Evolutionary conservation across 345 rosid species (phyloP).

Genomic region (Arabidopsis thaliana): DNA sequence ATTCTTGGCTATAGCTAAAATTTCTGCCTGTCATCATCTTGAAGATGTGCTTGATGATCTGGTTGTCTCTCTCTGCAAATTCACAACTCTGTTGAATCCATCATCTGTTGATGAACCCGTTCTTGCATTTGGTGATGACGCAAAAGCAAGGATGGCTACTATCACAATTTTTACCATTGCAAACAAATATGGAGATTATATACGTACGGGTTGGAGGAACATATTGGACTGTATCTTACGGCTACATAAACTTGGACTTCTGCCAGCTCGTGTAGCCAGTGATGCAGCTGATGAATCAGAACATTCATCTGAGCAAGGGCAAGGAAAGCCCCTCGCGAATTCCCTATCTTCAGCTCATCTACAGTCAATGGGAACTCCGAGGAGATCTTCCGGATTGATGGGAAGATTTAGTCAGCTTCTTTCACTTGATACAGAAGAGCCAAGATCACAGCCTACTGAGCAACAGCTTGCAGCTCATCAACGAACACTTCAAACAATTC

Average conservation of each 20-base stretch:
- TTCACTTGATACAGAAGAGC: conserved; percentile 98
- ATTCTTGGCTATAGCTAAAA: conserved; percentile 93
- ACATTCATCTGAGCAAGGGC: conserved; percentile 76
- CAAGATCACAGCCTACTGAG: conserved; percentile 95
- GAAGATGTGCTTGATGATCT: conserved; percentile 98
- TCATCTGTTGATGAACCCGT: conserved; percentile 91
- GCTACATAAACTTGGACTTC: conserved; percentile 96
- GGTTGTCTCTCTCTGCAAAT: conserved; percentile 92
- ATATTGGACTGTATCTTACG: conserved; percentile 93
- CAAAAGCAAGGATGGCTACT: conserved; percentile 96
- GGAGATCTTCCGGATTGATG: conserved; percentile 98
- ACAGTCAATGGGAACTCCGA: conserved; percentile 86
- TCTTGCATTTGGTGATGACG: conserved; percentile 92
- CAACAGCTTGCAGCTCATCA: conserved; percentile 99
- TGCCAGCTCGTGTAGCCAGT: conserved; percentile 97
- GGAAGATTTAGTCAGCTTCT: conserved; percentile 99
- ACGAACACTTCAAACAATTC: conserved; percentile 91
- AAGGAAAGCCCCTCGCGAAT: conserved; percentile 80
- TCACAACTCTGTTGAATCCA: conserved; percentile 91
- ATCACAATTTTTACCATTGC: conserved; percentile 97
- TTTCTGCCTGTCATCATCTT: conserved; percentile 97
- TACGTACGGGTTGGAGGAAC: conserved; percentile 97
- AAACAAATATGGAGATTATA: conserved; percentile 91
- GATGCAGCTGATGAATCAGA: conserved; percentile 98
- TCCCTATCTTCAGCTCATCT: conserved; percentile 78